Evolutionary conservation across 768 basidiomycete species (phyloP).

Genomic region (Naganishia kalamii): DNA sequence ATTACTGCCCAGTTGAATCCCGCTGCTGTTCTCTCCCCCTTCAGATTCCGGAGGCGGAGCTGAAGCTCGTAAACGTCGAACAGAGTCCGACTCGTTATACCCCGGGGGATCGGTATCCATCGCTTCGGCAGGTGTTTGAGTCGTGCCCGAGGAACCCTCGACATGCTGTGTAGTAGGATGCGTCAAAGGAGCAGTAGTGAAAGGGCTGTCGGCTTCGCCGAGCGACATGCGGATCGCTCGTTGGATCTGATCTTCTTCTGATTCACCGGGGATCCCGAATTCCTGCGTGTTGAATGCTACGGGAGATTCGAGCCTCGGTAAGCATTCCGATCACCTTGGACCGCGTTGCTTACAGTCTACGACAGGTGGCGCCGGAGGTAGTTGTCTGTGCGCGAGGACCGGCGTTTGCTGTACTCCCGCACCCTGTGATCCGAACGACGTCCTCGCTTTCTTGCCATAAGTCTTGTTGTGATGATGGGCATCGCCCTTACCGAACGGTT

Average conservation of each 20-base stretch:
- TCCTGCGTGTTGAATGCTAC: background rate
- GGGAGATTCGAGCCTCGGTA: no score
- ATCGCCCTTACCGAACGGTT: background rate
- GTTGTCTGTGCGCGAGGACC: background rate
- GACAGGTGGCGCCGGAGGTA: slow-evolving; percentile 1
- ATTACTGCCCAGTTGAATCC: background rate
- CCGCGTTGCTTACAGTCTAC: background rate
- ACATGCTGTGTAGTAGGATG: background rate
- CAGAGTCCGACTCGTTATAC: background rate
- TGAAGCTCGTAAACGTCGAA: slow-evolving; percentile 4
- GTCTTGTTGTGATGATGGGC: background rate
- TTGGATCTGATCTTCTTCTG: slow-evolving; percentile 8
- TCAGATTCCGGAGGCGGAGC: background rate
- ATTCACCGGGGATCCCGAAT: background rate
- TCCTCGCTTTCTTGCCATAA: slow-evolving; percentile 9
- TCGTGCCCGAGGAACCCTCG: no score
- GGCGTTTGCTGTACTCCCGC: background rate
- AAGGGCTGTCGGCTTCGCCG: background rate
- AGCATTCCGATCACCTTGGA: no score
- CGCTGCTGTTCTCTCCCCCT: background rate
- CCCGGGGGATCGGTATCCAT: slow-evolving; percentile 12
- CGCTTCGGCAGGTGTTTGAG: background rate
- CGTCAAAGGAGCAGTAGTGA: background rate
- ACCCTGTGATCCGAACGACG: background rate
- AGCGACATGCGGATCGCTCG: slow-evolving; percentile 10